Evolutionary conservation across 805 yeast genomes (phyloP), one percentile per base, ranked within the genome.

Genomic region (Candida koratica): DNA sequence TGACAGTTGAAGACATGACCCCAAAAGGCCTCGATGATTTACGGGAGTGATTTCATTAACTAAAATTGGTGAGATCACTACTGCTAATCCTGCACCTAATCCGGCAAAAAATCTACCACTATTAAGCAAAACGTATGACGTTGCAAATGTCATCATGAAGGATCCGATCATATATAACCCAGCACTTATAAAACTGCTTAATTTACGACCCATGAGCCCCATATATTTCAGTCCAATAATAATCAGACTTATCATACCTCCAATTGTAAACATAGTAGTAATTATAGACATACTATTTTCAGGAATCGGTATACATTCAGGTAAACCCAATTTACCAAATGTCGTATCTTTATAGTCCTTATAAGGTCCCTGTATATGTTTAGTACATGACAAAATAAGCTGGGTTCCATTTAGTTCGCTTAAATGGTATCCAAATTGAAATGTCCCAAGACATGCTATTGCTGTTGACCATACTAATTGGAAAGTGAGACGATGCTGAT

Each of bases 1-100:
- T 0, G 67, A 60, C 14, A 64, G 49, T 47, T 65, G 72, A 25
- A 60, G 48, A 22, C 64, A 46, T 2, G 68, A 52, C 1, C 72
- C 72, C 43, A 67, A 42, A 11, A 64, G 49, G n/a, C 72, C 72
- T 14, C 69, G 45, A 36, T 64, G 67, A 41, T 59, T 61, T 9
- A 54, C 43, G 1, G 71, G 70, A 1, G 71, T 52, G 12, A 66
- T 37, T 39, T 67, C 71, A 41, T 58, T 65, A 34, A 67, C 52
- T 32, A 64, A 48, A 28, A 67, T 56, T 5, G 71, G 71, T 10
- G 70, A 56, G 25, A 64, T 58, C n/a, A 64, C 63, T 38, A 64
- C 52, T 3, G 64, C 51, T 6, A 61, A 48, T 3, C 71, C 72
- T 3, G 69, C 66, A 3, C 60, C 70, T 12, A 65, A 14, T 2